Percentiles rank a stretch among this genome's conserved stretches.
Evolutionary conservation across 441 rosid species (phyloP).

Genomic region (Lepidium campestre): DNA sequence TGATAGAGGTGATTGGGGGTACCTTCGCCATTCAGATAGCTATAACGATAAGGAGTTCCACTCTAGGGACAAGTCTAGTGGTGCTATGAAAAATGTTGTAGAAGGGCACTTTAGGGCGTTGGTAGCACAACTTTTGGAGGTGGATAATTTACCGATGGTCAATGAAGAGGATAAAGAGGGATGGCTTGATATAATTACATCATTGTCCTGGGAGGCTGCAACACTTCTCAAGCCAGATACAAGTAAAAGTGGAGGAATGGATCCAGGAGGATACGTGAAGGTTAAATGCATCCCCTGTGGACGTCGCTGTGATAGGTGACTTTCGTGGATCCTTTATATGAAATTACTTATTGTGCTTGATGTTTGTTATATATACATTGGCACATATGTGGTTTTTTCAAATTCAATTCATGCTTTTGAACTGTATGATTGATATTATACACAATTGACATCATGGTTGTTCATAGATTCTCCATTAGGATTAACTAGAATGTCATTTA

Average conservation of each 20-base stretch:
- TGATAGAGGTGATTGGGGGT: conserved; percentile 69
- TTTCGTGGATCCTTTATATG: conserved; percentile 11
- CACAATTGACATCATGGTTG: neutral
- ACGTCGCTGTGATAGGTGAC: conserved; percentile 55
- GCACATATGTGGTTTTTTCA: neutral
- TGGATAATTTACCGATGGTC: conserved; percentile 48
- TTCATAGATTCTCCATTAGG: neutral
- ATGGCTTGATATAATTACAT: conserved; percentile 70
- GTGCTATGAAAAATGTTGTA: conserved; percentile 66
- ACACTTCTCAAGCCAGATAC: conserved; percentile 71
- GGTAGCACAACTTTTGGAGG: conserved; percentile 71
- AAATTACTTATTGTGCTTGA: neutral
- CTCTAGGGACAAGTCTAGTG: conserved; percentile 43
- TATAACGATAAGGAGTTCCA: conserved; percentile 53
- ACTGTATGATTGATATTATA: neutral
- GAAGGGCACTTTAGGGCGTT: conserved; percentile 79
- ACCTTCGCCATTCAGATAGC: conserved; percentile 50
- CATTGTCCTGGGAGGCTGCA: conserved; percentile 81
- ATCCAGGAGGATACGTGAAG: conserved; percentile 81
- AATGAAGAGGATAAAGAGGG: conserved; percentile 49
- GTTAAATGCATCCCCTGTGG: conserved; percentile 76
- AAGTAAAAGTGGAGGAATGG: conserved; percentile 76
- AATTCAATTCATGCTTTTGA: neutral
- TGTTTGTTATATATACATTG: neutral
- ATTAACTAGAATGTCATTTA: neutral